phyloP scores from a whole-genome alignment of 1,284 basidiomycete species.

The Ceratobasidium sp. region DNA sequence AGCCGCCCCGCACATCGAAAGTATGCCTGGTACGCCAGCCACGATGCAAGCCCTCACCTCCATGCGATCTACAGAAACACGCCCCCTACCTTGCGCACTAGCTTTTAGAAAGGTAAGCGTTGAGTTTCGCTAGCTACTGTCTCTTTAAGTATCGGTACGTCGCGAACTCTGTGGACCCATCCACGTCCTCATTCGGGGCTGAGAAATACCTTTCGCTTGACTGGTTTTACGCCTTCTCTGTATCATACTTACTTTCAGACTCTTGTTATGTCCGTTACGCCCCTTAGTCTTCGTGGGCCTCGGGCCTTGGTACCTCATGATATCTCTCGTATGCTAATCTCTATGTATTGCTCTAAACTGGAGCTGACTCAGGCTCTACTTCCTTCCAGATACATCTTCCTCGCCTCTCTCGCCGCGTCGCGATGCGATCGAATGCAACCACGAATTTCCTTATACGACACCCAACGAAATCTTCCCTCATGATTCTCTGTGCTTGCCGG shows the following conservation, averaged over 20 bases:
- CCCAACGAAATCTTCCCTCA: conserved; percentile 11
- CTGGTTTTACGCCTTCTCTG: conserved; percentile 10
- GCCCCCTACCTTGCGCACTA: conserved; percentile 6
- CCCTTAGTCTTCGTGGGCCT: conserved; percentile 4
- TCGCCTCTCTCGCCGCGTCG: conserved; percentile 16
- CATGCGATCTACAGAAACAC: conserved; percentile 42
- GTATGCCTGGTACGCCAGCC: conserved; percentile 24
- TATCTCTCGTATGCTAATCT: conserved; percentile 20
- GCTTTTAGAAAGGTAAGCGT: conserved; percentile 39
- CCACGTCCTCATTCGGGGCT: conserved; percentile 34
- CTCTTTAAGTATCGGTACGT: conserved; percentile 36
- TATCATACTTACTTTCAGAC: conserved; percentile 22
- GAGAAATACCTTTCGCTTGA: background rate
- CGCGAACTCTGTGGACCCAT: conserved; percentile 13
- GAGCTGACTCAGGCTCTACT: background rate
- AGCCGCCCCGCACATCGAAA: conserved; percentile 12
- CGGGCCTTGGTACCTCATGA: conserved; percentile 27
- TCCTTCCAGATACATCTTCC: conserved; percentile 19
- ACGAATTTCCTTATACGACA: conserved; percentile 6
- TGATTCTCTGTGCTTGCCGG: conserved; percentile 15
- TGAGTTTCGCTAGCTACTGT: conserved; percentile 36
- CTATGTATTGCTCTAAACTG: background rate
- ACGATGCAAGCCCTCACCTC: conserved; percentile 40
- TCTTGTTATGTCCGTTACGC: conserved; percentile 4
- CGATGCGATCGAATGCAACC: background rate